phyloP scores from a whole-genome alignment of 2,329 filamentous ascomycete species.

The Diplocarpon mali region DNA sequence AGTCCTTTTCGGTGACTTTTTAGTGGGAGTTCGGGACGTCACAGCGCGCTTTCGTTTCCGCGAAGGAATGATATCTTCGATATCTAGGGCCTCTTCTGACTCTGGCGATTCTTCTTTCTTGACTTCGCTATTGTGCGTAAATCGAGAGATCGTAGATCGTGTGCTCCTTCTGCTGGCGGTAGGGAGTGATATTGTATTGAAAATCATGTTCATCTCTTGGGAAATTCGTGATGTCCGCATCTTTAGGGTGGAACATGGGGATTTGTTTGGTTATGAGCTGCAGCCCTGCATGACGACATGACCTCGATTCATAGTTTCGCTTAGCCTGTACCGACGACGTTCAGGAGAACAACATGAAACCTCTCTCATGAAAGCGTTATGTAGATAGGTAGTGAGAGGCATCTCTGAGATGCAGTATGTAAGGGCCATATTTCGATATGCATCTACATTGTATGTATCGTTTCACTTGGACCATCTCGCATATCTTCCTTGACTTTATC shows the following conservation, averaged over 20 bases:
- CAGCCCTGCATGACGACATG: not conserved
- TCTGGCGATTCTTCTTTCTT: conserved; percentile 14
- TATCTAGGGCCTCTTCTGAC: conserved; percentile 31
- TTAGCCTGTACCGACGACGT: no score
- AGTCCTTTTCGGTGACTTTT: conserved; percentile 18
- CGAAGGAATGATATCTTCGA: conserved; percentile 42
- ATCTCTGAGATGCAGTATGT: not conserved
- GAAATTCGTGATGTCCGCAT: conserved; percentile 43
- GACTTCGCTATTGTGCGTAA: conserved; percentile 29
- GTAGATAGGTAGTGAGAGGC: no score
- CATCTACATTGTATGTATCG: not conserved
- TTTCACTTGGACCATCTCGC: not conserved
- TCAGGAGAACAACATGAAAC: no score
- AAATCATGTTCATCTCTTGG: conserved; percentile 45
- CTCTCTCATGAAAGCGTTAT: no score
- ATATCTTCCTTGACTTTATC: no score
- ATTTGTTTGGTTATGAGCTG: not conserved
- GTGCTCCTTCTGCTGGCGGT: conserved; percentile 36
- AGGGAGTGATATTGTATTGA: conserved; percentile 34
- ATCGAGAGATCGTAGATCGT: conserved; percentile 38
- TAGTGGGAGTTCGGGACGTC: conserved; percentile 23
- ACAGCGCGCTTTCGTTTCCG: conserved; percentile 35
- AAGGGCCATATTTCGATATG: not conserved
- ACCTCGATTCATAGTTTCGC: no score
- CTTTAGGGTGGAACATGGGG: conserved; percentile 1